Base-by-base conservation (phyloP, 495 filamentous ascomycete species). In the Bathelium albidoporum region DNA sequence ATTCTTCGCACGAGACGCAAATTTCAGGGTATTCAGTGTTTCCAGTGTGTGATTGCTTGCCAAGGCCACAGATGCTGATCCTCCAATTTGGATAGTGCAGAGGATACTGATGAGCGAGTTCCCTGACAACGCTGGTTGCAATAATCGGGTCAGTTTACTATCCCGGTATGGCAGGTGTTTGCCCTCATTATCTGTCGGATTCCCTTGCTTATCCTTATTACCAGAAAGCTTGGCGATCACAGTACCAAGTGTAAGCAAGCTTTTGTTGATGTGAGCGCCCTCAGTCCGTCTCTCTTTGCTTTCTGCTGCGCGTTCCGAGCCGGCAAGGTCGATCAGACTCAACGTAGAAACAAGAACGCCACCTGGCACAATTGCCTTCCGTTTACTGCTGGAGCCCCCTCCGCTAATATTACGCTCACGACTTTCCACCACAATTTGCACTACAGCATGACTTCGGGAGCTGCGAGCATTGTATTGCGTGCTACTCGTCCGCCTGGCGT, bases 201-300 rank as follows among this genome's bases (percentile, higher is more conserved):
- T 68, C 5, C 65, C 66, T 36, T 87, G 80, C 71, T 90, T 94
- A 53, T 96, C 92, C 70, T 95, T 96, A 60, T 85, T 82, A 44
- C 90, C 90, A 10, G 86, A 87, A 10, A 98, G 80, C 62, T 87
- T 85, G 10, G 89, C 91, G 69, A 98, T 97, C 65, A 98, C 94
- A 2, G 89, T 98, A 26, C 94, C 94, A 2, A 98, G 81, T 1
- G 94, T 98, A 60, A 98, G 83, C 70, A 98, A 78, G 73, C 91
- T 96, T 75, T 96, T 96, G 78, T 98, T 98, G 77, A 98, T 98
- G 72, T 98, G 94, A 34, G 94, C 91, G 58, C 94, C 94, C 76
- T 98, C 94, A 36, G 91, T 89, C 55, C 95, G 83, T 60, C 94
- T 81, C 75, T 98, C 94, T 71, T 97, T 98, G 39, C 86, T 89